Base-by-base conservation (phyloP, 2,329 filamentous ascomycete genomes). In the Talaromyces piceae region DNA sequence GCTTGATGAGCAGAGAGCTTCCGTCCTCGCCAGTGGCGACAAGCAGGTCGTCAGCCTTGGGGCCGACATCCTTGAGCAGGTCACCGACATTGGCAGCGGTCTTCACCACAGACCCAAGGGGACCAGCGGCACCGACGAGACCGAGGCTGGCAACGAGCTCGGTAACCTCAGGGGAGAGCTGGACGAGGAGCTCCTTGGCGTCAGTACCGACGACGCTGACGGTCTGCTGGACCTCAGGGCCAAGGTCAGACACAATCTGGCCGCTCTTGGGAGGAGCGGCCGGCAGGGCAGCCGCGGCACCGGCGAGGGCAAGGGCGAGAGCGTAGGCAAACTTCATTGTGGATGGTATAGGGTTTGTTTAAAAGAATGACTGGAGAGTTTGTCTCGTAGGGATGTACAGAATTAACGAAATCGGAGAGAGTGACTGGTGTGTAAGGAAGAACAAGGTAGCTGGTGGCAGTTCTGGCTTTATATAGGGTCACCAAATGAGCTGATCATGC, bases 111-210 rank as follows among this genome's bases (percentile, higher is more conserved):
- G 54, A 51, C 41, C 64, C 64, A 23, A 63, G 57, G 30, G 63
- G 57, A 26, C 27, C 57, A 26, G 58, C 62, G 27, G 63, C 57
- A 25, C 39, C 59, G 27, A 51, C 44, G 28, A 67, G 62, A 27
- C 63, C 62, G 5, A 67, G 63, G 50, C 63, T 58, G 26, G 58
- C 53, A 51, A 66, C 54, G 30, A 66, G 62, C 12, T 47, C 44
- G 16, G 62, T 47, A 47, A 66, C 61, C 49, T 64, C 59, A 16
- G 64, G 63, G 55, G 58, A 61, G 50, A 67, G 58, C 56, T 64
- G 47, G 23, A 66, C 50, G 56, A 67, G 62, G 49, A 67, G 60
- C 46, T 59, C 49, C 51, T 58, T 49, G 28, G 57, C 46, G 33
- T 67, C 58, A 26, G 57, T 53, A 37, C 64, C 65, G 18, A 57